Evolutionary conservation across 805 yeast genomes (phyloP).

Genomic region (Candida ulmi): DNA sequence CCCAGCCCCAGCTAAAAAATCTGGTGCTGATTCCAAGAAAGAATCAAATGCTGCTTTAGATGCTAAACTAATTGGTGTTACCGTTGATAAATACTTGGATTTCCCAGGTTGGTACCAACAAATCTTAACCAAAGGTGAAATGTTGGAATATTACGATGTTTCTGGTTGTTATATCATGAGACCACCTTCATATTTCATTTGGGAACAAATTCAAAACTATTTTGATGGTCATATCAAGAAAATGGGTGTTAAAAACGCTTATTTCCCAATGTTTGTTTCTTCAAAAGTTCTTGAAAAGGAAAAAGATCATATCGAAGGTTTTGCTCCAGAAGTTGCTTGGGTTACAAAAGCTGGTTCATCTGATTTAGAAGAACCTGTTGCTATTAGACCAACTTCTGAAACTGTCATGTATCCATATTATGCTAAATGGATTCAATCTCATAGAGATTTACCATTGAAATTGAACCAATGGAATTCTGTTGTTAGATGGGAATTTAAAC

Average conservation of each 20-base stretch:
- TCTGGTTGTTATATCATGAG: conserved; percentile 98
- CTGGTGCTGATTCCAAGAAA: conserved; percentile 25
- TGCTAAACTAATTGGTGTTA: conserved; percentile 91
- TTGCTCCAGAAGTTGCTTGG: conserved; percentile 99
- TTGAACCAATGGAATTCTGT: conserved; percentile 99
- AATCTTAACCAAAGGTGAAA: conserved; percentile 92
- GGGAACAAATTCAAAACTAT: conserved; percentile 92
- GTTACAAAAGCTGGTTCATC: conserved; percentile 94
- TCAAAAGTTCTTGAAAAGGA: conserved; percentile 90
- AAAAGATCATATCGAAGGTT: conserved; percentile 98
- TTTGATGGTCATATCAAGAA: conserved; percentile 77
- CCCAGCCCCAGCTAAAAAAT: conserved; percentile 18
- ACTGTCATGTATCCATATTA: conserved; percentile 99
- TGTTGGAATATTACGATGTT: conserved; percentile 97
- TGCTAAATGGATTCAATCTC: conserved; percentile 98
- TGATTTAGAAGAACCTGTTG: conserved; percentile 96
- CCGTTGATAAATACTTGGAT: conserved; percentile 86
- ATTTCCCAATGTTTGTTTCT: conserved; percentile 98
- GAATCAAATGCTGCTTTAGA: conserved; percentile 42
- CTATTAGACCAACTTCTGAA: conserved; percentile 98
- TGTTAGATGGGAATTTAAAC: conserved; percentile 99
- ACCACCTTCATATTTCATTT: conserved; percentile 88
- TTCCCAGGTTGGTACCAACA: conserved; percentile 98
- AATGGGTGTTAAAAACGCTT: conserved; percentile 89
- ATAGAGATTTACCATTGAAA: conserved; percentile 94